phyloP scores from a whole-genome alignment of 495 filamentous ascomycete species.

The Aspergillus nidulans region DNA sequence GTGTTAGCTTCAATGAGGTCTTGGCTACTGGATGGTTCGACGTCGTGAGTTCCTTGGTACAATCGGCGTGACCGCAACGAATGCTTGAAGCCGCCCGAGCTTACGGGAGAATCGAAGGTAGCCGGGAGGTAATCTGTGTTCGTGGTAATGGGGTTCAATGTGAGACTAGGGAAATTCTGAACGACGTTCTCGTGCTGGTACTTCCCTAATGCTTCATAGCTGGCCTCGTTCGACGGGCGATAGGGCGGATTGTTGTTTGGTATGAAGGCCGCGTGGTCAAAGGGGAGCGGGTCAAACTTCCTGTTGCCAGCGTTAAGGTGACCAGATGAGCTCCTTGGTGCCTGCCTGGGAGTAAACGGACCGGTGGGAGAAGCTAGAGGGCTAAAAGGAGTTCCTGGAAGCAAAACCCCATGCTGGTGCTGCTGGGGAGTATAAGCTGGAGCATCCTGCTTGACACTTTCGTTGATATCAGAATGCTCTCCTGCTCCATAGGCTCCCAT shows the following conservation, averaged over 20 bases:
- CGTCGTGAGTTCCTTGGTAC: constrained; percentile 18
- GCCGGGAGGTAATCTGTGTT: constrained; percentile 8
- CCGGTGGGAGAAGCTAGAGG: constrained; percentile 7
- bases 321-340: constrained; percentile 5
- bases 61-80: constrained; percentile 20
- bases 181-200: constrained; percentile 15
- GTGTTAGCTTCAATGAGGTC: constrained; percentile 6
- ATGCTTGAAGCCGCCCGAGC: constrained; percentile 16
- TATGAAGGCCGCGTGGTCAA: constrained; percentile 17
- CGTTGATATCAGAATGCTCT: constrained; percentile 11
- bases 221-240: constrained; percentile 4
- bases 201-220: constrained; percentile 7
- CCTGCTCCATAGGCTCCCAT: constrained; percentile 10
- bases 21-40: neutral
- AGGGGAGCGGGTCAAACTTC: constrained; percentile 21
- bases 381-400: constrained; percentile 6
- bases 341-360: constrained; percentile 9
- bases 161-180: constrained; percentile 19
- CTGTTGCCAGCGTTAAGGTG: constrained; percentile 4
- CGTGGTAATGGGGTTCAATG: constrained; percentile 9
- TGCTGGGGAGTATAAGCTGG: constrained; percentile 11
- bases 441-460: constrained; percentile 14
- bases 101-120: constrained; percentile 9
- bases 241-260: constrained; percentile 4
- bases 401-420: neutral